Evolutionary conservation across 257 asterid species (phyloP), one percentile per base, ranked within the genome.

Genomic region (Leonotis leonurus): DNA sequence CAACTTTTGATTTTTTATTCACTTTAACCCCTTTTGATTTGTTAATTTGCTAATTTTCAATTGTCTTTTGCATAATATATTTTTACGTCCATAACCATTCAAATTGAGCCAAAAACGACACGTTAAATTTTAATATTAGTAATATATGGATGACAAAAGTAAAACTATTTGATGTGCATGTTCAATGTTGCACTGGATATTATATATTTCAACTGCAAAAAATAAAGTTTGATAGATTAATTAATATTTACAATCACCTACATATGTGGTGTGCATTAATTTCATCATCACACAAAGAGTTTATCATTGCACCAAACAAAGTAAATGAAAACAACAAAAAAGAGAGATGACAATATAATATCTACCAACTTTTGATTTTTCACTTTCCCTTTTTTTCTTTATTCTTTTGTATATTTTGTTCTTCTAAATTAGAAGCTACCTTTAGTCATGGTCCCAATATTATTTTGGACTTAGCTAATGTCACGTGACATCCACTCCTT

Each of bases 401-500:
- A 16, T n/a, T n/a, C n/a, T n/a, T n/a, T n/a, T n/a, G n/a, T n/a
- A n/a, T n/a, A n/a, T n/a, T n/a, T n/a, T n/a, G n/a, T 43, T 6
- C 29, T 21, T 61, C 40, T 16, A 26, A 62, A 56, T 26, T 55
- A 41, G 44, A 66, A 22, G 52, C n/a, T 30, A 11, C 25, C 11
- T 57, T 45, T 14, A 8, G 18, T 40, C 12, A 63, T 68, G 75
- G 69, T 64, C 75, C 77, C 62, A 32, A 9, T 13, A 56, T 11
- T 35, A 56, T 57, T 56, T 62, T 12, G 59, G 26, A 29, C 60
- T 67, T 71, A 64, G 49, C 55, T 68, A 55, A 22, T 54, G 52
- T 70, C 85, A 79, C 81, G 84, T 81, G 82, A 74, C 59, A 50
- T 65, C 2, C 27, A 51, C 61, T 27, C 30, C 52, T 51, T 71